Evolutionary conservation across 306 rosid species (phyloP), one percentile per base, ranked within the genome.

Genomic region (Parietaria judaica): DNA sequence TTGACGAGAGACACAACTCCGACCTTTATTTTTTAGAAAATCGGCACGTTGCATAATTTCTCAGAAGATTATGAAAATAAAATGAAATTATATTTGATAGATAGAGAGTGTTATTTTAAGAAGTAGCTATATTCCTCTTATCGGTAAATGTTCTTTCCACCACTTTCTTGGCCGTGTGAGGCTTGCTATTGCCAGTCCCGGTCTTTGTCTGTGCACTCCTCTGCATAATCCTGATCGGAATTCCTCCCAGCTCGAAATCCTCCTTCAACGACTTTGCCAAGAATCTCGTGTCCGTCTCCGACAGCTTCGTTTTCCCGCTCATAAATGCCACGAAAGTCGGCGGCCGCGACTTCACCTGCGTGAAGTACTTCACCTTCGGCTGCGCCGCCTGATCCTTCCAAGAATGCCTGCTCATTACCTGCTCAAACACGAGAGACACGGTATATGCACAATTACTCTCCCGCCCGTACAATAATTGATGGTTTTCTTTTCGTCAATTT

Each of bases 331-430:
- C 88, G 64, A 86, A 92, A 14, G 96, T 86, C 6, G 98, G 98
- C 2, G 98, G 98, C 31, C 96, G 79, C 49, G 96, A 94, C 81
- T 92, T 92, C 65, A 92, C 98, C 81, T 86, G 96, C 12, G 98
- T 92, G 72, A 92, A 92, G 74, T 92, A 92, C 70, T 92, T 87
- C 10, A 86, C 74, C 83, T 88, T 88, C 1, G 98, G 86, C 60
- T 83, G 95, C 46, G 92, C 87, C 66, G 95, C 85, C 80, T 83
- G 95, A 77, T 88, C 95, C 77, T 85, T 91, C 98, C 98, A 91
- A 36, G 96, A 91, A 80, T 91, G 98, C 76, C 96, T 79, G 82
- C 98, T 84, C 95, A 92, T 87, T 68, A 90, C 94, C 96, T 89
- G 82, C 66, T 38, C 51, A 63, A 67, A 70, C 64, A 61, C 13